phyloP scores from a whole-genome alignment of 2,329 filamentous ascomycete genomes.

The Fusarium chlamydosporum region DNA sequence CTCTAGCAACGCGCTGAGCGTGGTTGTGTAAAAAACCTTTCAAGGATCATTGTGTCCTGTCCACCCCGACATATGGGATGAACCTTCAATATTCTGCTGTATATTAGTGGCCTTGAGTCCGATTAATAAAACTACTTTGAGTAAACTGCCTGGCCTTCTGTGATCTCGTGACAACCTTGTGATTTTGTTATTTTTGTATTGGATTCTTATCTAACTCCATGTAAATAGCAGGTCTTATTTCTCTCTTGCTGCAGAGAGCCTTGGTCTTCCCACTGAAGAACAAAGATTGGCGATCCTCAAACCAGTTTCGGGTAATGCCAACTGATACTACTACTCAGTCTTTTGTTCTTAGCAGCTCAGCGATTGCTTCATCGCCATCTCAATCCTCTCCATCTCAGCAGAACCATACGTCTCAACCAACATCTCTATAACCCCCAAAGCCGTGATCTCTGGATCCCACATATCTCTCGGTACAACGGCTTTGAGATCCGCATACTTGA shows the following conservation, averaged over 20 bases:
- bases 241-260: too few species aligned
- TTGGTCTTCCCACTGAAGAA: too few species aligned
- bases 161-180: not conserved
- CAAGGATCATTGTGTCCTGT: slow-evolving; percentile 34
- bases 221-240: too few species aligned
- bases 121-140: slow-evolving; percentile 33
- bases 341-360: too few species aligned
- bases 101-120: slow-evolving; percentile 49
- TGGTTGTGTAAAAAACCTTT: slow-evolving; percentile 36
- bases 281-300: too few species aligned
- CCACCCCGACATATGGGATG: slow-evolving; percentile 28
- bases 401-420: slow-evolving; percentile 16
- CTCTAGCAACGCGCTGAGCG: slow-evolving; percentile 32
- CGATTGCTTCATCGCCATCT: not conserved
- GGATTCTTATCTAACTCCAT: too few species aligned
- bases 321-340: too few species aligned
- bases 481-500: not conserved
- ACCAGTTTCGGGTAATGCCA: too few species aligned
- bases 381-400: not conserved
- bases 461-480: slow-evolving; percentile 13
- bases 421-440: slow-evolving; percentile 10
- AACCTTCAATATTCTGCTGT: slow-evolving; percentile 50
- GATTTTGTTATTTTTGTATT: too few species aligned
- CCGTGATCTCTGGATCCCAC: slow-evolving; percentile 20
- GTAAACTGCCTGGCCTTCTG: fast-evolving